Evolutionary conservation across 1,284 basidiomycete species (phyloP), one percentile per base, ranked within the genome.

Genomic region (Boletus sp.): DNA sequence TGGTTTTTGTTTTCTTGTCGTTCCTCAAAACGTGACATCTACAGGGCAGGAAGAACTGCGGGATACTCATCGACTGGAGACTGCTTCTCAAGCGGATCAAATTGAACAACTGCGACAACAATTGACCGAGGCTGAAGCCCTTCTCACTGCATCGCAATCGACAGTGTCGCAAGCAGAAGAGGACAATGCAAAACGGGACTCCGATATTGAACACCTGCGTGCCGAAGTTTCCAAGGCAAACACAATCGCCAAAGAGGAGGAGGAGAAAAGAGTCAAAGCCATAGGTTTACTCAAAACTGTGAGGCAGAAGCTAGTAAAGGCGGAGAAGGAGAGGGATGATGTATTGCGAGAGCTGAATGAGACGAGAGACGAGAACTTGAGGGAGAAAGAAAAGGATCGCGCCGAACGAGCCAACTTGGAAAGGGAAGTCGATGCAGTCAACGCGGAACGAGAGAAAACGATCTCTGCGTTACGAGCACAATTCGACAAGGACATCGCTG

Each of bases 221-320:
- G 61, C 72, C 8, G 88, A 93, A 47, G 64, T 84, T 3, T 75
- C 81, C 34, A 81, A 80, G 49, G 71, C 78, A 2, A 84, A 82
- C 55, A 72, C 71, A 10, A 53, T 73, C 2, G 83, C 82, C 2
- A 94, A 90, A 64, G 93, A 95, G 55, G 94, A 96, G 63, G 94
- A 96, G 65, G 94, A 97, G 68, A 96, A 96, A 67, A 82, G 94
- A 12, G 80, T 82, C n/a, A 97, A 96, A 63, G 92, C 93, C 0
- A 87, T 96, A 52, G 85, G 82, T 42, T 70, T 95, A 26, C 72
- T 97, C 53, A 95, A 95, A 72, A 88, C 91, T 2, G 89, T 96
- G n/a, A 73, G 94, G 43, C 84, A 91, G 67, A 96, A 95, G 67
- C 72, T 93, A 17, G 88, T 94, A 37, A 95, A 93, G 65, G 82